Evolutionary conservation across 2,329 filamentous ascomycete genomes (phyloP).

Genomic region (Sphaerulina populicola): DNA sequence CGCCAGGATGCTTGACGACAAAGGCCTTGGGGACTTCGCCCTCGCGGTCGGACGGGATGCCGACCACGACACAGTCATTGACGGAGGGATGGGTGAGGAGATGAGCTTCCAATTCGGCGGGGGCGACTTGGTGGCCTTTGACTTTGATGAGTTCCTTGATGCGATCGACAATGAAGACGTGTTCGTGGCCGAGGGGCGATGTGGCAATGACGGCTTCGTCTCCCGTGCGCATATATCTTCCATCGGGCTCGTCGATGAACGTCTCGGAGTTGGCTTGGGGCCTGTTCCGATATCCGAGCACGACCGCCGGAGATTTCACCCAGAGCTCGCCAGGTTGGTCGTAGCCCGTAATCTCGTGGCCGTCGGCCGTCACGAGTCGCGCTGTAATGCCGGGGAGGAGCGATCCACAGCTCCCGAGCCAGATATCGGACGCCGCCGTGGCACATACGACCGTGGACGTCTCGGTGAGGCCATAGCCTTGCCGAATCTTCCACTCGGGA

Average conservation of each 20-base stretch:
- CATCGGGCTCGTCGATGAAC: conserved; percentile 53
- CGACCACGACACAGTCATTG: conserved; percentile 72
- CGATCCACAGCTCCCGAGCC: conserved; percentile 63
- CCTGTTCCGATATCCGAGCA: conserved; percentile 80
- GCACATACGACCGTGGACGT: conserved; percentile 61
- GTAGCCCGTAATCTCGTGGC: conserved; percentile 60
- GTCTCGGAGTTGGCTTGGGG: conserved; percentile 66
- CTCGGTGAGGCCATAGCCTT: conserved; percentile 68
- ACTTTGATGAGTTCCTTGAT: conserved; percentile 53
- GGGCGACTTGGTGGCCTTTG: conserved; percentile 72
- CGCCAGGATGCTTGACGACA: conserved; percentile 49
- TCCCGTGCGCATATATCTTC: conserved; percentile 67
- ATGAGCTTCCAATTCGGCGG: conserved; percentile 73
- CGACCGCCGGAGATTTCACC: conserved; percentile 66
- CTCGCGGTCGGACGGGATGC: conserved; percentile 55
- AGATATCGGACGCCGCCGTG: conserved; percentile 55
- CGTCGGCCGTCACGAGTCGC: conserved; percentile 60
- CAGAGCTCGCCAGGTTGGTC: conserved; percentile 73
- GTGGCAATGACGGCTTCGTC: conserved; percentile 69
- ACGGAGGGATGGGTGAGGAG: conserved; percentile 66
- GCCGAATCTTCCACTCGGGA: conserved; percentile 55
- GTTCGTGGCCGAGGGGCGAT: conserved; percentile 60
- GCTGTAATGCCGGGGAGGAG: conserved; percentile 57
- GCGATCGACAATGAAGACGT: conserved; percentile 76
- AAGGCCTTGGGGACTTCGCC: conserved; percentile 58